Evolutionary conservation across 2,329 filamentous ascomycete species (phyloP), one percentile per base, ranked within the genome.

Genomic region (Thielaviopsis euricoi): DNA sequence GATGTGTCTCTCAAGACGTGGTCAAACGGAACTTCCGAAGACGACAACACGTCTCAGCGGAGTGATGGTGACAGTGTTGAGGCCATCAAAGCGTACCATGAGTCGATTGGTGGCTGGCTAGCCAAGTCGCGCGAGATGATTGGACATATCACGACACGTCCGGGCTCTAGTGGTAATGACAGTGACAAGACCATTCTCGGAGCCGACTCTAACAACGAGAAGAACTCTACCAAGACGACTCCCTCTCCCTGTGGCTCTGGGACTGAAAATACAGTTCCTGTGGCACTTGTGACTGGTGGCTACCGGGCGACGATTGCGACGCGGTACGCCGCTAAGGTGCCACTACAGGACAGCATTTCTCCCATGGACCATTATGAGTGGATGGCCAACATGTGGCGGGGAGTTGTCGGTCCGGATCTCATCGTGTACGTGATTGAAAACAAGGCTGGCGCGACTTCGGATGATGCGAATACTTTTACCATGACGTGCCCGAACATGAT

Each of bases 341-440:
- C 86, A 1, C 89, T 94, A 63, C 73, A 77, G 19, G 89, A 95
- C 66, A 76, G 78, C 6, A 95, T 94, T 68, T 79, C 82, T 17
- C 83, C 87, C 0, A 78, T 86, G n/a, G 89, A 95, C 65, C 91
- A 97, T 71, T 97, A 91, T 89, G 87, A 94, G 69, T 97, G 91
- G 91, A 89, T 93, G 75, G 91, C 91, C 40, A 91, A 87, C 50
- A 78, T 96, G 22, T 97, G 91, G 91, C 83, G 90, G 10, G 88
- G 89, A 10, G 86, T 87, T 57, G 77, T 90, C 1, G 88, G 86
- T 0, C 82, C 91, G 0, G 91, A 97, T 68, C 72, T 91, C 52
- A 86, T 86, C 1, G 75, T 93, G 26, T 88, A 86, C 65, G 77
- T 86, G 17, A n/a, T 48, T 21, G n/a, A n/a, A 1, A 21, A n/a